Evolutionary conservation across 768 basidiomycete genomes (phyloP).

Genomic region (Mycena maculata): DNA sequence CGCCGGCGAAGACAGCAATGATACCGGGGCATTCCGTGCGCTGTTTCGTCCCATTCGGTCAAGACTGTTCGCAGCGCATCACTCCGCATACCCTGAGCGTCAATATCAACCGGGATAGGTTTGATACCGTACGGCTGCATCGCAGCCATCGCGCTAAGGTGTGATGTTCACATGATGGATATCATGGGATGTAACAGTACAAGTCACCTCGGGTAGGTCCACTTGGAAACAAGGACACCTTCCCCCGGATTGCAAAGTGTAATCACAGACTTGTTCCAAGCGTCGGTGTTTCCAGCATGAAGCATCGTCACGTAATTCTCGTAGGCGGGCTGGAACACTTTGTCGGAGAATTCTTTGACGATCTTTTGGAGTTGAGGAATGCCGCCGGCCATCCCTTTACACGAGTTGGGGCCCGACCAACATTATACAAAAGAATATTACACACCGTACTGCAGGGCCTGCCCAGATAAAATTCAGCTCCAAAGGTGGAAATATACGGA

Average conservation of each 20-base stretch:
- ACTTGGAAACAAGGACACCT: constrained; percentile 70
- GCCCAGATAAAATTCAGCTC: not conserved
- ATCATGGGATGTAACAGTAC: constrained; percentile 41
- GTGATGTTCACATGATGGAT: constrained; percentile 24
- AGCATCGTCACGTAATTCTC: constrained; percentile 66
- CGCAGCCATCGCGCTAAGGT: constrained; percentile 46
- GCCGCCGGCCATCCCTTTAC: constrained; percentile 57
- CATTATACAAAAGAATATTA: constrained; percentile 18
- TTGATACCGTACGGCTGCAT: constrained; percentile 55
- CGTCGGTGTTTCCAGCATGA: constrained; percentile 80
- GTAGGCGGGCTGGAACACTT: constrained; percentile 70
- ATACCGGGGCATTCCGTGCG: constrained; percentile 67
- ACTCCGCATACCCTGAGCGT: constrained; percentile 75
- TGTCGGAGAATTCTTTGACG: constrained; percentile 65
- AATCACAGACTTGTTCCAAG: constrained; percentile 64
- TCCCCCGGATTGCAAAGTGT: constrained; percentile 79
- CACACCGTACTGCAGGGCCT: constrained; percentile 76
- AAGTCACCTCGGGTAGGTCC: constrained; percentile 74
- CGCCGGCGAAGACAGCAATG: constrained; percentile 17
- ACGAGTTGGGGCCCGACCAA: not conserved
- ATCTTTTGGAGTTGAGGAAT: constrained; percentile 67
- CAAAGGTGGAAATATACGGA: not conserved
- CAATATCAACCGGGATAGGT: constrained; percentile 72
- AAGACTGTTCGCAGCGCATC: constrained; percentile 70
- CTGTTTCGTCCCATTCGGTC: constrained; percentile 71